phyloP scores from a whole-genome alignment of 768 basidiomycete genomes.

The Xerocomellus amylosporus region DNA sequence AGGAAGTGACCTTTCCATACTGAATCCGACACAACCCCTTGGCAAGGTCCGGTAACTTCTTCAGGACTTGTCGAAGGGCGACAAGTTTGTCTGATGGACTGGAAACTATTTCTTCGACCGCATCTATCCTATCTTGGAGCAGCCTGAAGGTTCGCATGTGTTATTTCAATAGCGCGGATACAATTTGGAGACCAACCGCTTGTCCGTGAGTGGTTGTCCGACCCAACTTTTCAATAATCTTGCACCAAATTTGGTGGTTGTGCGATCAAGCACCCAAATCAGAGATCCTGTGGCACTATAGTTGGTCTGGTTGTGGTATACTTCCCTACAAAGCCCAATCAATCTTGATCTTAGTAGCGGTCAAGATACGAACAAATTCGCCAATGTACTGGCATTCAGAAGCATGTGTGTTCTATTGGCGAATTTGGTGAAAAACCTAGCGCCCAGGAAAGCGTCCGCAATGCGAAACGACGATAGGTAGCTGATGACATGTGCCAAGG shows the following conservation, averaged over 20 bases:
- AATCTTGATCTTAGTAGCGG: neutral
- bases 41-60: constrained; percentile 80
- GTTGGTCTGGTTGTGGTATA: constrained; percentile 91
- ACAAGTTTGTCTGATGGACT: constrained; percentile 62
- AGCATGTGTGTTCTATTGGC: constrained; percentile 79
- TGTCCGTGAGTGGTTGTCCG: constrained; percentile 77
- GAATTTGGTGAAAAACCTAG: constrained; percentile 77
- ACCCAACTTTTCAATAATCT: constrained; percentile 84
- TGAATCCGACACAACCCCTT: constrained; percentile 86
- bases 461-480: constrained; percentile 74
- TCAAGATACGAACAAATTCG: constrained; percentile 54
- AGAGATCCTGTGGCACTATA: constrained; percentile 70
- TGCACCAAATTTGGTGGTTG: constrained; percentile 85
- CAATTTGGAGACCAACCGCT: constrained; percentile 42
- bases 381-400: constrained; percentile 82
- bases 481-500: constrained; percentile 68
- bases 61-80: constrained; percentile 66
- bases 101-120: constrained; percentile 76
- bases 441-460: constrained; percentile 73
- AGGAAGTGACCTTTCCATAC: constrained; percentile 74
- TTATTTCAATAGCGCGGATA: neutral
- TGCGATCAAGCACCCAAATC: constrained; percentile 82
- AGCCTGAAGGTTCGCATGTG: constrained; percentile 42
- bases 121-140: constrained; percentile 74
- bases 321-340: constrained; percentile 50